These are phyloP conservation scores for Dispira simplex DNA, from an alignment of 192 early-diverging fungal species.

Conservation along the genomic window DNA sequence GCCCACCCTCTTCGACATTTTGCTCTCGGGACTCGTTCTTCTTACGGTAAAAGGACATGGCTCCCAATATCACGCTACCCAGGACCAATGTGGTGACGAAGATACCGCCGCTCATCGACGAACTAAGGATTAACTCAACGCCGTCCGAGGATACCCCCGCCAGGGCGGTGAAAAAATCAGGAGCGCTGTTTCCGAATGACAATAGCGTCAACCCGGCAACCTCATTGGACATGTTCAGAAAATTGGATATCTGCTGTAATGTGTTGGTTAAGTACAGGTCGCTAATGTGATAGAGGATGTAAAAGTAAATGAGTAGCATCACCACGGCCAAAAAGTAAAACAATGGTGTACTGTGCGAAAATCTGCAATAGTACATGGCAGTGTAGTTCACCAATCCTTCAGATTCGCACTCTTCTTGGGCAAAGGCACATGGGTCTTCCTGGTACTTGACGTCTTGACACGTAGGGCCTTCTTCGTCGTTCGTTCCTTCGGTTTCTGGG, in stretches of 20 bases:
- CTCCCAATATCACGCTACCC: neutral
- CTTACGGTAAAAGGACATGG: neutral
- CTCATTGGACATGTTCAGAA: constrained; percentile 10
- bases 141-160: constrained; percentile 10
- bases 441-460: neutral
- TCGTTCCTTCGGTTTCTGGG: neutral
- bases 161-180: constrained; percentile 9
- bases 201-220: constrained; percentile 7
- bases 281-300: constrained; percentile 9
- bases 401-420: neutral
- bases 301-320: constrained; percentile 3
- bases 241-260: constrained; percentile 9
- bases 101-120: constrained; percentile 4
- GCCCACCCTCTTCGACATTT: no score
- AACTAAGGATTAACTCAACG: neutral
- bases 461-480: neutral
- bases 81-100: constrained; percentile 4
- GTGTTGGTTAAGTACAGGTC: constrained; percentile 6
- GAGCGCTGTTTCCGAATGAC: constrained; percentile 9
- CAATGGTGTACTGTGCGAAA: neutral
- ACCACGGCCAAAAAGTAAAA: constrained; percentile 7
- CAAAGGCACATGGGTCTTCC: neutral
- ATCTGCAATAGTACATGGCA: constrained; percentile 1
- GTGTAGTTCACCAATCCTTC: constrained; percentile 5
- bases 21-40: neutral